Evolutionary conservation across 768 basidiomycete genomes (phyloP), one percentile per base, ranked within the genome.

Genomic region (Mycena sanguinolenta): DNA sequence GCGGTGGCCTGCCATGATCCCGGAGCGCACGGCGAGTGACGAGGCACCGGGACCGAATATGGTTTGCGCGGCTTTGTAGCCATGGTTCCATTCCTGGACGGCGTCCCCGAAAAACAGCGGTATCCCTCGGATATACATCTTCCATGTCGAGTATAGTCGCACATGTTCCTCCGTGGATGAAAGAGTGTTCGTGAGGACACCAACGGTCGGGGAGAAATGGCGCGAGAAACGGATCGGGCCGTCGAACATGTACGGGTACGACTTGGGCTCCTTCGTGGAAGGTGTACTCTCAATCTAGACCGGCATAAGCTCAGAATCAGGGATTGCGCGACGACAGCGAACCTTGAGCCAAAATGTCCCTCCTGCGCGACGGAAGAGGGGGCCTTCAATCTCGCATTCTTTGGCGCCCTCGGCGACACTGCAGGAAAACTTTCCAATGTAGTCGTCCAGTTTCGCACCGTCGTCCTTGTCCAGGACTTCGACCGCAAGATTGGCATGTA

Each of bases 91-190:
- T 28, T 77, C 82, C 77, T 95, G 93, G 63, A 86, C 78, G 30
- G 71, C 79, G 75, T 91, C 86, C 12, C 87, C 84, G 73, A 95
- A 92, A 78, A 88, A 87, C 10, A 85, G 77, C 3, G 83, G 86
- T 1, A 93, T 78, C 23, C 88, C 91, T 62, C 85, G 85, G 77
- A 94, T 82, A 74, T 88, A 91, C 72, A 90, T 85, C 77, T 94
- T 94, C 93, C 94, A 95, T 1, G 93, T 95, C 42, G 91, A 90
- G 76, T 94, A 94, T 27, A 93, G 82, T 0, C 91, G 88, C 0
- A 82, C 84, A 69, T 89, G 87, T 75, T 89, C 86, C 6, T 73
- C 72, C 2, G 39, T 6, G 38, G 69, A 59, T 8, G 67, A 30
- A 38, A 27, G 34, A 62, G 91, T 77, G 68, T 88, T 87, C 21